Conservation (phyloP, 1,284 basidiomycete species). For the Marasmius sp. region DNA sequence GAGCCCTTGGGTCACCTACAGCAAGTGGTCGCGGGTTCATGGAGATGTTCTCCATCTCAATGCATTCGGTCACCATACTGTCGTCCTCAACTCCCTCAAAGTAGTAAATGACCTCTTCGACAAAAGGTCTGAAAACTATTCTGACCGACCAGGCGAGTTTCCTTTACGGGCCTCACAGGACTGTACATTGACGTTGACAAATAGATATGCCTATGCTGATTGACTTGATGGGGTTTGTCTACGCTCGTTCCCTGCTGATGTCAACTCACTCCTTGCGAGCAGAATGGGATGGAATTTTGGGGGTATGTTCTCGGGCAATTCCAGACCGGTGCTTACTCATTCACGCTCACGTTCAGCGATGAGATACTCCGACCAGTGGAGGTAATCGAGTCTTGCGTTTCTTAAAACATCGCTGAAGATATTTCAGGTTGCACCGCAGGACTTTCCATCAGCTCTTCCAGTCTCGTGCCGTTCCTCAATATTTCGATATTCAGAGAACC, state of each 20-base stretch:
- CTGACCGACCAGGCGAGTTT: neutral
- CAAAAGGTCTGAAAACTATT: neutral
- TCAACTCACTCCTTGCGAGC: neutral
- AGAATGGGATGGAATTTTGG: neutral
- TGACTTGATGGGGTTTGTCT: neutral
- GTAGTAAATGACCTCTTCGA: neutral
- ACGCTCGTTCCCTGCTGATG: neutral
- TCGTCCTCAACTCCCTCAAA: neutral
- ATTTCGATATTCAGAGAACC: neutral
- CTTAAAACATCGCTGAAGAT: neutral
- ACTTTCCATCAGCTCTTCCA: constrained; percentile 1
- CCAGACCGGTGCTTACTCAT: neutral
- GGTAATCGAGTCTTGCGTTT: neutral
- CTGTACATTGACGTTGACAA: neutral
- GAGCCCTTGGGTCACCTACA: neutral
- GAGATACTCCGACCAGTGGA: neutral
- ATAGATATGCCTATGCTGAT: neutral
- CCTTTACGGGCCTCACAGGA: neutral
- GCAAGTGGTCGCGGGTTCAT: neutral
- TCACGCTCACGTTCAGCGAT: neutral
- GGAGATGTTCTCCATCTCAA: neutral
- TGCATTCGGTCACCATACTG: neutral
- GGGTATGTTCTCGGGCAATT: neutral
- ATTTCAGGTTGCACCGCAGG: neutral
- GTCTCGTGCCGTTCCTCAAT: neutral